These are phyloP conservation scores for Phellinidium pouzarii DNA, from an alignment of 1,284 basidiomycete species.

Conservation along the genomic window DNA sequence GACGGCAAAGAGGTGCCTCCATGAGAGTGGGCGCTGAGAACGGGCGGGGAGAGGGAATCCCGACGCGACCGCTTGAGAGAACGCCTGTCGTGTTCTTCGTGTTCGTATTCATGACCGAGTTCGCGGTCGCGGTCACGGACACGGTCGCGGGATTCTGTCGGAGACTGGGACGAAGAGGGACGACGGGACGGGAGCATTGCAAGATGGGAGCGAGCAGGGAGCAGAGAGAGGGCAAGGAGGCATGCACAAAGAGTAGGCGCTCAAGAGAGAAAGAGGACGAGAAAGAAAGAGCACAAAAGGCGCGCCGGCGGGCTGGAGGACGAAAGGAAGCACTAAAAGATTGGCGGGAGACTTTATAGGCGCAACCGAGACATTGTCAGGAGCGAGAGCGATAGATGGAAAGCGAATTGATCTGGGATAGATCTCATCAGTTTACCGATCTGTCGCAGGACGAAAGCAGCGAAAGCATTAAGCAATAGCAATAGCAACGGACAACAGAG, in stretches of 20 bases:
- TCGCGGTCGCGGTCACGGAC: background rate
- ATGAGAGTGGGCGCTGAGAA: constrained; percentile 1
- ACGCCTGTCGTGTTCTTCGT: background rate
- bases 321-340: constrained; percentile 11
- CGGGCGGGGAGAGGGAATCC: background rate
- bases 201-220: background rate
- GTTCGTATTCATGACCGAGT: no score
- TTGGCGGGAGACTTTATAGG: constrained; percentile 12
- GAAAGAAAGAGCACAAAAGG: background rate
- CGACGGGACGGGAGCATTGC: constrained; percentile 3
- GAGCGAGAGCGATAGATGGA: background rate
- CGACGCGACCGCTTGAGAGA: background rate
- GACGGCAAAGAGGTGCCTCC: constrained; percentile 43
- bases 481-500: background rate
- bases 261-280: background rate
- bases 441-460: constrained; percentile 1
- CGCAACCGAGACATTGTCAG: no score
- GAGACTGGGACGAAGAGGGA: constrained; percentile 5
- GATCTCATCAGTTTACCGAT: constrained; percentile 9
- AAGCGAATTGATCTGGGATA: constrained; percentile 7
- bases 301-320: constrained; percentile 3
- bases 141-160: background rate
- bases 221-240: background rate
- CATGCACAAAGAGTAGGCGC: background rate
- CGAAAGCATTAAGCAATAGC: background rate